Base-by-base conservation (phyloP, 202 grass and related monocot genomes). In the Hordeum pubiflorum region DNA sequence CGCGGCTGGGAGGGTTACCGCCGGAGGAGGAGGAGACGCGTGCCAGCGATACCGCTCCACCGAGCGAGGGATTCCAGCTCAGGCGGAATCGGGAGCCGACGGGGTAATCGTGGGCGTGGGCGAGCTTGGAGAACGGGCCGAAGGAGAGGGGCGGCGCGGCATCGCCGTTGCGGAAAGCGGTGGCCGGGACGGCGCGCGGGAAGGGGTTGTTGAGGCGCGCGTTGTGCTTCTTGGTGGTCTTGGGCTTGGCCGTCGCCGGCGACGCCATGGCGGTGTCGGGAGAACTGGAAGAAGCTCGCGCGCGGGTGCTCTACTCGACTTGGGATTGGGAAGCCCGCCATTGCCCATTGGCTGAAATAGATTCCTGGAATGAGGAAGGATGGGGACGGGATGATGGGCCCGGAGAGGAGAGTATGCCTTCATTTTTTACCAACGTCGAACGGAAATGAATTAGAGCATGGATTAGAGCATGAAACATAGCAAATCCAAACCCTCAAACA, bases 181-280 rank as follows among this genome's bases (percentile, higher is more conserved):
- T 22, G 36, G 48, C 20, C 5, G 82, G 80, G 1, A 91, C 87
- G 15, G 91, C 63, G 26, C 74, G 73, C 0, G 87, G 94, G 37
- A 97, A 97, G 3, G 91, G 94, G 75, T 94, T 94, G 89, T 97
- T 97, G 84, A 97, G 65, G 81, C 74, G 91, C 29, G 78, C 52
- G 71, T 87, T 82, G 81, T 92, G 87, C 79, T 89, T 97, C 75
- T 92, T 94, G 29, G 80, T 58, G 29, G 72, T 87, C 74, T 80
- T 90, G 17, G 56, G 72, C 44, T 20, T n/a, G 77, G 74, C 56
- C 15, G 74, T 23, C 56, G 63, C 74, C 56, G 84, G 59, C 38
- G 80, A 56, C 7, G 73, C 21, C 57, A 72, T 73, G 79, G 54
- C 41, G 69, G 40, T 41, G 74, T 10, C n/a, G 85, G 66, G 37